phyloP scores from a whole-genome alignment of 768 basidiomycete genomes.

The Mycena capillaripes region DNA sequence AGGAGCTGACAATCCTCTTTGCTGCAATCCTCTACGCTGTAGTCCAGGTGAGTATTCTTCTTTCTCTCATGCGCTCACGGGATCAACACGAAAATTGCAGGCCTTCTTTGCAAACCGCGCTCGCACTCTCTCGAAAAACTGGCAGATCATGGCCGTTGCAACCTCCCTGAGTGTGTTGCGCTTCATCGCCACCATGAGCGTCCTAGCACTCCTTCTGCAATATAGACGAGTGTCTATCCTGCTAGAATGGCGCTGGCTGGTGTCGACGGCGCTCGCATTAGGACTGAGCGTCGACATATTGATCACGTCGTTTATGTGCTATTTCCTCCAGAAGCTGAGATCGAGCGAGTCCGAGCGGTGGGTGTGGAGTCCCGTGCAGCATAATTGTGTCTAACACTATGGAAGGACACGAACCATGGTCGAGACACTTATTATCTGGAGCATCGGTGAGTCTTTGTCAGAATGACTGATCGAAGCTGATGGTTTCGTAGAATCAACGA shows the following conservation, averaged over 20 bases:
- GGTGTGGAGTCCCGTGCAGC: not conserved
- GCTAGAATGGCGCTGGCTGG: slow-evolving; percentile 22
- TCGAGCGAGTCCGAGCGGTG: not conserved
- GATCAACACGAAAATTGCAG: not conserved
- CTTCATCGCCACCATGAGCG: not conserved
- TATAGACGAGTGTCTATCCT: not conserved
- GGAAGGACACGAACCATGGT: not conserved
- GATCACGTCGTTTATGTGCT: slow-evolving; percentile 13
- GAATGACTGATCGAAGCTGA: not conserved
- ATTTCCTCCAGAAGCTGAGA: not conserved
- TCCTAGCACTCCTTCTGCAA: not conserved
- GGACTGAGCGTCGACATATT: slow-evolving; percentile 1
- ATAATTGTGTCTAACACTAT: not conserved
- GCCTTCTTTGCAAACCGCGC: slow-evolving; percentile 16
- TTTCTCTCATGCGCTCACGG: not conserved
- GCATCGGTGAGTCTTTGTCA: not conserved
- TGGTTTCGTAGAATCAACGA: not conserved
- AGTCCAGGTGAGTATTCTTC: not conserved
- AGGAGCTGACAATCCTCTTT: not conserved
- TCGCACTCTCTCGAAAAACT: slow-evolving; percentile 5
- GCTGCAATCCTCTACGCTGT: not conserved
- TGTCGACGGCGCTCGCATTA: not conserved
- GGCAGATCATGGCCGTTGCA: not conserved
- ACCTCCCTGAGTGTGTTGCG: not conserved
- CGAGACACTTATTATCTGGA: slow-evolving; percentile 1